Percentiles rank a stretch among this genome's conserved stretches.
phyloP scores from a whole-genome alignment of 2,329 filamentous ascomycete genomes.

The Ceratocystis alfenasii region DNA sequence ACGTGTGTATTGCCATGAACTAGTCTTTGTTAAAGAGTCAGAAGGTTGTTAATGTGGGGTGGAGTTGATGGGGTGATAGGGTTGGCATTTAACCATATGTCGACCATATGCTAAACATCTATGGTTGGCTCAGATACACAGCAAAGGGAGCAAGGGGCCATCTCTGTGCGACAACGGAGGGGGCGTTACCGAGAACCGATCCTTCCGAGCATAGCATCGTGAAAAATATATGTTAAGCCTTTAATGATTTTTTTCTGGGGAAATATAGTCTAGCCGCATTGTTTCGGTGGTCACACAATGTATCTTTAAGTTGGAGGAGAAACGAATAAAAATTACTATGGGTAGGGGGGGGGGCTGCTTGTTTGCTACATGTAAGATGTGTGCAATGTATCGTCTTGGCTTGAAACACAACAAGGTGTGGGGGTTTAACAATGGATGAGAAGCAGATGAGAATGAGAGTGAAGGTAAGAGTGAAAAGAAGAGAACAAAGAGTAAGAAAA shows the following conservation, averaged over 20 bases:
- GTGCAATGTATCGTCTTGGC: background rate
- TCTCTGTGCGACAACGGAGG: background rate
- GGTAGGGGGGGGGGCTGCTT: background rate
- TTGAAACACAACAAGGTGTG: background rate
- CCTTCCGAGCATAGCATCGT: conserved; percentile 11
- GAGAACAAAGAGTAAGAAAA: background rate
- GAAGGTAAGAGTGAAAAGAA: background rate
- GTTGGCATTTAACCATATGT: background rate
- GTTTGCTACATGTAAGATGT: background rate
- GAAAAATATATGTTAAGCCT: background rate
- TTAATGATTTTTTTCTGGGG: background rate
- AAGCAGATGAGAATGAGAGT: background rate
- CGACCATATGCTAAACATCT: too few relatives aligned
- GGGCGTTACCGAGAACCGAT: background rate
- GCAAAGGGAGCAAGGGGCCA: background rate
- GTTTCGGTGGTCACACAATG: background rate
- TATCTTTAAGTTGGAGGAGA: background rate
- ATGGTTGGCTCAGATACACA: background rate
- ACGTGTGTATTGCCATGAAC: background rate
- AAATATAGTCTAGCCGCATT: background rate
- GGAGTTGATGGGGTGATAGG: background rate
- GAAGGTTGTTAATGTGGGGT: background rate
- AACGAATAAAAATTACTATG: background rate
- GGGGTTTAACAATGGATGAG: background rate
- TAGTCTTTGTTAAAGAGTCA: background rate